Evolutionary conservation across 176 grass and related monocot genomes (phyloP).

Genomic region (Zoysia pacifica): DNA sequence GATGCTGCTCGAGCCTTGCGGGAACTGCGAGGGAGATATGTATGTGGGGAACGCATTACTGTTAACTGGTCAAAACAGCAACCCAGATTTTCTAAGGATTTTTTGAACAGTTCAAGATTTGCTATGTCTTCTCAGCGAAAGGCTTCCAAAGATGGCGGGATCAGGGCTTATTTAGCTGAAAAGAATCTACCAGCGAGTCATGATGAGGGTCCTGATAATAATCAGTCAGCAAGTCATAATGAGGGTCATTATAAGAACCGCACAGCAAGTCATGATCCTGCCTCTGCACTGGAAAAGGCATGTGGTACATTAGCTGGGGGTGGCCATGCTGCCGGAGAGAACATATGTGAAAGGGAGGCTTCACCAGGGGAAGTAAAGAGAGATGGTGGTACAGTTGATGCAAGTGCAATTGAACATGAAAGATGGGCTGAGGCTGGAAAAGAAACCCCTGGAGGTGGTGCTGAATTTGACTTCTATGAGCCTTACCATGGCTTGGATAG

Average conservation of each 20-base stretch:
- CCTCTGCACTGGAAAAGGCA: conserved; percentile 34
- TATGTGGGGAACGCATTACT: conserved; percentile 57
- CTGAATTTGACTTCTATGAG: conserved; percentile 55
- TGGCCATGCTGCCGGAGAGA: conserved; percentile 22
- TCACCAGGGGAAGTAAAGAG: conserved; percentile 21
- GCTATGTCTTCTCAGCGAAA: conserved; percentile 26
- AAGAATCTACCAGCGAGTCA: conserved; percentile 25
- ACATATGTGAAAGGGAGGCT: conserved; percentile 14
- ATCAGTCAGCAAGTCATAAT: conserved; percentile 2
- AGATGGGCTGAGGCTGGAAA: conserved; percentile 53
- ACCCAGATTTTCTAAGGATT: conserved; percentile 39
- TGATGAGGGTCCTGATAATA: conserved; percentile 1
- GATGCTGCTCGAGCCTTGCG: conserved; percentile 54
- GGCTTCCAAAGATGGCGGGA: conserved; percentile 29
- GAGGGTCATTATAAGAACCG: conserved; percentile 6
- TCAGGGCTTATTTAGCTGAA: conserved; percentile 20
- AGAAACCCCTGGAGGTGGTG: conserved; percentile 30
- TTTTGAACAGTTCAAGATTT: conserved; percentile 35
- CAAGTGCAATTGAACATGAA: conserved; percentile 51
- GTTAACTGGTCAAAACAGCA: conserved; percentile 65
- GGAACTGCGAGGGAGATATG: conserved; percentile 32
- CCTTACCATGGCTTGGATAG: conserved; percentile 61
- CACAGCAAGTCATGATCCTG: conserved; percentile 2
- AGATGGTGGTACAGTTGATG: conserved; percentile 26
- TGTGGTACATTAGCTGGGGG: conserved; percentile 2